Conservation (phyloP, 1,284 basidiomycete species). For the Pyrrhoderma lamaoense region DNA sequence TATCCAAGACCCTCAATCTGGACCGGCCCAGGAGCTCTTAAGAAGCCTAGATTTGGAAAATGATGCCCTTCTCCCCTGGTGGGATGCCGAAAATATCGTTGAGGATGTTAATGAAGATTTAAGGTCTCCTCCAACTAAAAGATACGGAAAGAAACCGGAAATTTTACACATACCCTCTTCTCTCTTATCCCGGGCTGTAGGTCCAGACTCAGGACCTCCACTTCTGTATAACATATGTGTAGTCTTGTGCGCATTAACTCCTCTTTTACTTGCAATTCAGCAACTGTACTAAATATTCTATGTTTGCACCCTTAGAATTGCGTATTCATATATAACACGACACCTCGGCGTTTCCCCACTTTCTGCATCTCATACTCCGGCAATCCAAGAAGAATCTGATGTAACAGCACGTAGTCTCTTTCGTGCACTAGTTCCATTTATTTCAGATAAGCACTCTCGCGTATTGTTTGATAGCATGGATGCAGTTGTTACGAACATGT, state of each 20-base stretch:
- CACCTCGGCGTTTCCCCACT: conserved; percentile 52
- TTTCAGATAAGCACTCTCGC: conserved; percentile 48
- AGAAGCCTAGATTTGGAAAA: conserved; percentile 45
- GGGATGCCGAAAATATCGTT: conserved; percentile 33
- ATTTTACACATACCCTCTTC: conserved; percentile 42
- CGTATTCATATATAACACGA: conserved; percentile 59
- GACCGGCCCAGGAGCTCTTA: conserved; percentile 51
- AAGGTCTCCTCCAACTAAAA: conserved; percentile 13
- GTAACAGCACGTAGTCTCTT: conserved; percentile 36
- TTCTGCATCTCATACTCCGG: too few relatives aligned
- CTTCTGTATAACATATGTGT: conserved; percentile 60
- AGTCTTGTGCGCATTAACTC: conserved; percentile 44
- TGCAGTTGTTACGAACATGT: conserved; percentile 48
- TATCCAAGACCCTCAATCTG: conserved; percentile 51
- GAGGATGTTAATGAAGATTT: background rate
- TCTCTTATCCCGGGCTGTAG: conserved; percentile 33
- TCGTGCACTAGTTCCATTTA: conserved; percentile 51
- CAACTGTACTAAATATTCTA: background rate
- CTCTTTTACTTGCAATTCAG: background rate
- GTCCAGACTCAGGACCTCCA: conserved; percentile 31
- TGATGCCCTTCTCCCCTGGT: conserved; percentile 48
- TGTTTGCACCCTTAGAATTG: conserved; percentile 37
- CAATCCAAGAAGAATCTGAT: conserved; percentile 32
- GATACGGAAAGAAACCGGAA: conserved; percentile 36
- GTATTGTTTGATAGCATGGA: conserved; percentile 41